Conservation (phyloP, 1,284 basidiomycete species). For the Fistulinella staudtii region DNA sequence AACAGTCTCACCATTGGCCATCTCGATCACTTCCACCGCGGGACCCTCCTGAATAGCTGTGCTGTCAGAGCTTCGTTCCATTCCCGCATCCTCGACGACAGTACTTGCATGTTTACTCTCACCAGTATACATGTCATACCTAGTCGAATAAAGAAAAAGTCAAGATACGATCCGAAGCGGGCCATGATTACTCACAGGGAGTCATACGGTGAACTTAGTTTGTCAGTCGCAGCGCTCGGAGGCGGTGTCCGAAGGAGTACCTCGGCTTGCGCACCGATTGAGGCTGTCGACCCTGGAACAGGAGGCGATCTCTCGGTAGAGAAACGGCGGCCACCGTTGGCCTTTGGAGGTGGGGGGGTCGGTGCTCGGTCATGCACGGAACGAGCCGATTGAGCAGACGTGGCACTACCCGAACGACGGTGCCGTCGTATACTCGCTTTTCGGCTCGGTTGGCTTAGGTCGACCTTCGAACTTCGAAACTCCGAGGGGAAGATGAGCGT, state of each 20-base stretch:
- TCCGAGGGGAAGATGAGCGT: conserved; percentile 76
- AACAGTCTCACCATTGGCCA: conserved; percentile 79
- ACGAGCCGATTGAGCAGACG: conserved; percentile 48
- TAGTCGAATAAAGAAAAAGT: conserved; percentile 36
- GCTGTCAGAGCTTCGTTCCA: conserved; percentile 20
- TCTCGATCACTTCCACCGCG: conserved; percentile 72
- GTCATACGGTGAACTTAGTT: conserved; percentile 66
- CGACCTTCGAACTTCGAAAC: conserved; percentile 47
- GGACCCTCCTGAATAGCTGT: conserved; percentile 47
- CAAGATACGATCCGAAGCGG: conserved; percentile 9
- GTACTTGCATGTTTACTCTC: conserved; percentile 42
- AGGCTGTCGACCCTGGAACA: conserved; percentile 59
- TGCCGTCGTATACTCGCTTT: conserved; percentile 49
- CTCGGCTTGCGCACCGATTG: conserved; percentile 46
- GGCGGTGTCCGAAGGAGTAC: conserved; percentile 40
- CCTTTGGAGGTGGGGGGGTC: conserved; percentile 72
- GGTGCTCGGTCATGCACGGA: conserved; percentile 78
- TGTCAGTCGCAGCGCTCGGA: conserved; percentile 47
- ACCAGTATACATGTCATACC: conserved; percentile 75
- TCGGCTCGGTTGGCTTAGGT: conserved; percentile 49
- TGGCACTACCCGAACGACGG: conserved; percentile 56
- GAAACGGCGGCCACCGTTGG: conserved; percentile 53
- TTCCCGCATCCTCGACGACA: conserved; percentile 23
- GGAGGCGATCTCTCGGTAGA: conserved; percentile 64
- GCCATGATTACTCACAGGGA: conserved; percentile 56